A percentile compares a stretch with the other conserved stretches of the same genome.
These are phyloP conservation scores for Cercospora citrullina DNA, from an alignment of 2,329 filamentous ascomycete genomes.

Conservation along the genomic window DNA sequence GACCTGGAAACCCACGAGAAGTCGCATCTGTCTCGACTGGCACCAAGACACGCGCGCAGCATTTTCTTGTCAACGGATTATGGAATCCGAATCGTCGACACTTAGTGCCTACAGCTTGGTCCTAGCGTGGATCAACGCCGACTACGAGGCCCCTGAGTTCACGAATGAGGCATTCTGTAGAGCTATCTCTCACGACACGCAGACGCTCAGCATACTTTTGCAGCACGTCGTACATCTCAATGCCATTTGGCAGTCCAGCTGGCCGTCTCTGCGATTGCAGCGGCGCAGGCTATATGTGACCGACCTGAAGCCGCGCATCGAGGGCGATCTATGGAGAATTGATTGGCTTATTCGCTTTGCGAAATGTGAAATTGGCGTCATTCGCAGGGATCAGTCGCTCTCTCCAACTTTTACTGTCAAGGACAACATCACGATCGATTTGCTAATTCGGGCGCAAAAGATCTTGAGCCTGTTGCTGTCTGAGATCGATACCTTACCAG, in stretches of 20 bases:
- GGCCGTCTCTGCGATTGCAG: conserved; percentile 14
- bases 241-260: conserved; percentile 16
- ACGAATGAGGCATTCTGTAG: conserved; percentile 16
- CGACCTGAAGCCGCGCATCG: conserved; percentile 13
- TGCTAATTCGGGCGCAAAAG: conserved; percentile 11
- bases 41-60: background rate
- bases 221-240: conserved; percentile 16
- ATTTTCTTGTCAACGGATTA: background rate
- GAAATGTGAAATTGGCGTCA: conserved; percentile 9
- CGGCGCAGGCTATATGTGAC: conserved; percentile 15
- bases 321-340: conserved; percentile 7
- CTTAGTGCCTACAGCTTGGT: conserved; percentile 18
- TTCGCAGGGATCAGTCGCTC: conserved; percentile 1
- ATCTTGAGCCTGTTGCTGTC: conserved; percentile 7
- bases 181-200: conserved; percentile 17
- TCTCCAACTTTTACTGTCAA: background rate
- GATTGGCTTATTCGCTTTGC: conserved; percentile 15
- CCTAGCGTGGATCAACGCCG: conserved; percentile 12
- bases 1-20: background rate
- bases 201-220: conserved; percentile 14
- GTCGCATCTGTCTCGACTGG: background rate
- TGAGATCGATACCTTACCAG: conserved; percentile 13
- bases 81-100: background rate
- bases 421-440: conserved; percentile 14
- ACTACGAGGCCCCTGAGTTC: background rate